A percentile compares a stretch with the other conserved stretches of the same genome.
These are phyloP conservation scores for Epichloe scottii DNA, from an alignment of 2,329 filamentous ascomycete species.

Conservation along the genomic window DNA sequence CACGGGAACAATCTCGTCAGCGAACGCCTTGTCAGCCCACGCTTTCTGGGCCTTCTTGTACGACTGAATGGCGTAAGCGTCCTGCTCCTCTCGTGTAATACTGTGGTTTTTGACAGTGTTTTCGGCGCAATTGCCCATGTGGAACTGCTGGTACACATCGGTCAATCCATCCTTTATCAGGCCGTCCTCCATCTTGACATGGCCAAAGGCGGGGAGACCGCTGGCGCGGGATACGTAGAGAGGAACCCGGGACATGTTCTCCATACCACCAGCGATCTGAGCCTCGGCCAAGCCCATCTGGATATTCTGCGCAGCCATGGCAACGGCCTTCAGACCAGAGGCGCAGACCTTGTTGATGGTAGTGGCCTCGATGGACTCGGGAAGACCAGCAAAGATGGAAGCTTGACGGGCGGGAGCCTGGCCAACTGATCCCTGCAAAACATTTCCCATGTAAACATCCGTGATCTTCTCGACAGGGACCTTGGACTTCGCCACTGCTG, in stretches of 20 bases:
- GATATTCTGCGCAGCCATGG: conserved; percentile 84
- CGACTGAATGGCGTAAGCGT: conserved; percentile 77
- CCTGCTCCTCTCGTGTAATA: conserved; percentile 75
- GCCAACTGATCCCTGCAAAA: conserved; percentile 70
- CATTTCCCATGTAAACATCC: conserved; percentile 96
- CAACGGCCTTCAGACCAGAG: conserved; percentile 85
- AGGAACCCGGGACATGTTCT: conserved; percentile 91
- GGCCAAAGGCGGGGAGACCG: conserved; percentile 76
- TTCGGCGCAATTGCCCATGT: conserved; percentile 97
- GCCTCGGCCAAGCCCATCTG: conserved; percentile 82
- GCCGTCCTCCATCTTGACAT: conserved; percentile 80
- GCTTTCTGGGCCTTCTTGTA: conserved; percentile 85
- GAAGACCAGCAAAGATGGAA: conserved; percentile 73
- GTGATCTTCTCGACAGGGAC: conserved; percentile 71
- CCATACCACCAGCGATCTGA: conserved; percentile 90
- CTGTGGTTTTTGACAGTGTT: conserved; percentile 80
- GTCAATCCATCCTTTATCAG: conserved; percentile 89
- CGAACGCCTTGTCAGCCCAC: conserved; percentile 72
- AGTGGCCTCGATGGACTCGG: conserved; percentile 68
- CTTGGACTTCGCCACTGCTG: conserved; percentile 74
- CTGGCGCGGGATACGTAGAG: conserved; percentile 81
- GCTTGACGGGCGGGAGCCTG: conserved; percentile 91
- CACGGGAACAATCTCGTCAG: conserved; percentile 81
- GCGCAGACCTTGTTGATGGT: conserved; percentile 99
- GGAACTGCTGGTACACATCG: conserved; percentile 92